Evolutionary conservation across 805 yeast genomes (phyloP).

Genomic region (Pichia rugopelliculosa): DNA sequence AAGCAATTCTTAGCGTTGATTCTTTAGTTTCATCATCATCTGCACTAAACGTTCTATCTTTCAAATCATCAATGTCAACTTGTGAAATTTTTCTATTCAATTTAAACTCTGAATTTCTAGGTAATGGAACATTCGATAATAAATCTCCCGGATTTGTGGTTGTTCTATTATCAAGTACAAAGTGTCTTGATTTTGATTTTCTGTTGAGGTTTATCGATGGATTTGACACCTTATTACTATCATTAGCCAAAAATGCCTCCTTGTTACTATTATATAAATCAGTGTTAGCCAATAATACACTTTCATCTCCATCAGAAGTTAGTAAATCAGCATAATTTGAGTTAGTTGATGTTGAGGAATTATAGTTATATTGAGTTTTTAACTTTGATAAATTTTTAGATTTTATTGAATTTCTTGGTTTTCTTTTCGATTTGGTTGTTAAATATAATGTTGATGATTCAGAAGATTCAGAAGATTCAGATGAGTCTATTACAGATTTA

Average conservation of each 20-base stretch:
- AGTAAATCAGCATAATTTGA: constrained; percentile 7
- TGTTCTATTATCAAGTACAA: constrained; percentile 46
- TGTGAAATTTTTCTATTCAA: constrained; percentile 3
- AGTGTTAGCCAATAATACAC: constrained; percentile 6
- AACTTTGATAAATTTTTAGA: constrained; percentile 4
- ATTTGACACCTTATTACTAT: not conserved
- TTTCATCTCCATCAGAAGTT: constrained; percentile 23
- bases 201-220: not conserved
- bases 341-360: not conserved
- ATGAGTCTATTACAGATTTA: not conserved
- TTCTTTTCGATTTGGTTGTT: not conserved
- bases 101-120: constrained; percentile 13
- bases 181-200: constrained; percentile 34
- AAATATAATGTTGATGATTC: not conserved
- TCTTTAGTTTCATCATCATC: constrained; percentile 71
- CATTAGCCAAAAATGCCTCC: not conserved
- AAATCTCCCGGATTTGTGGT: constrained; percentile 78
- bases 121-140: constrained; percentile 68
- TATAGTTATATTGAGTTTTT: not conserved
- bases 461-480: not conserved
- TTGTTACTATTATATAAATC: not conserved
- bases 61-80: constrained; percentile 21
- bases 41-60: constrained; percentile 36
- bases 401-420: not conserved
- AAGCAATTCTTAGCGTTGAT: constrained; percentile 49